These are phyloP conservation scores for Colletotrichum orchidophilum DNA, from an alignment of 2,329 filamentous ascomycete species.

Conservation along the genomic window DNA sequence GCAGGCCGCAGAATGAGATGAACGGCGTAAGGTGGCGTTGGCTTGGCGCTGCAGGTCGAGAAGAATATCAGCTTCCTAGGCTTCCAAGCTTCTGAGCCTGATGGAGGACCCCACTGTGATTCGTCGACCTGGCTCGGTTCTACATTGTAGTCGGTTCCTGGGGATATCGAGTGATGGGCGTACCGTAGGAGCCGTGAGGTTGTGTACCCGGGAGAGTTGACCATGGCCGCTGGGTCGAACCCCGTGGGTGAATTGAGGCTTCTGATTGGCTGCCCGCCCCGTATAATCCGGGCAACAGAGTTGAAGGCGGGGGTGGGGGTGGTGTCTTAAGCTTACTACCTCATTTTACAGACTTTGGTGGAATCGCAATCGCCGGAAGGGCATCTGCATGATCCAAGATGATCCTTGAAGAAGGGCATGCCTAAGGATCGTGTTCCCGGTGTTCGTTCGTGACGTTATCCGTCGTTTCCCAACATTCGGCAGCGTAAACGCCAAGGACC, in stretches of 20 bases:
- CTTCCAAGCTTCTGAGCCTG: neutral
- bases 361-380: neutral
- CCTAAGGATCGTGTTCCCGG: too few species aligned
- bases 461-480: too few species aligned
- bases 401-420: neutral
- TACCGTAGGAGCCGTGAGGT: slow-evolving; percentile 5
- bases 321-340: too few species aligned
- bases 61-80: slow-evolving; percentile 12
- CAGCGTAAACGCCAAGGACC: neutral
- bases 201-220: neutral
- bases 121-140: slow-evolving; percentile 12
- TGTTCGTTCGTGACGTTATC: too few species aligned
- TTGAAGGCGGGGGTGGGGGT: slow-evolving; percentile 3
- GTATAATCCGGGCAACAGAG: slow-evolving; percentile 12
- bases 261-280: slow-evolving; percentile 17
- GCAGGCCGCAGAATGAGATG: slow-evolving; percentile 23
- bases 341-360: too few species aligned
- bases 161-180: neutral
- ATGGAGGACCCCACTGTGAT: neutral
- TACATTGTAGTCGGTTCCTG: slow-evolving; percentile 4
- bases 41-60: slow-evolving; percentile 32
- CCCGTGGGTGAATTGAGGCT: slow-evolving; percentile 20
- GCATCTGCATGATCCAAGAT: slow-evolving; percentile 1
- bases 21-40: slow-evolving; percentile 30
- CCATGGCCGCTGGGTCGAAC: slow-evolving; percentile 5